These are phyloP conservation scores for Phalaenopsis aphrodite DNA, from an alignment of 106 monocot genomes.

Conservation along the genomic window DNA sequence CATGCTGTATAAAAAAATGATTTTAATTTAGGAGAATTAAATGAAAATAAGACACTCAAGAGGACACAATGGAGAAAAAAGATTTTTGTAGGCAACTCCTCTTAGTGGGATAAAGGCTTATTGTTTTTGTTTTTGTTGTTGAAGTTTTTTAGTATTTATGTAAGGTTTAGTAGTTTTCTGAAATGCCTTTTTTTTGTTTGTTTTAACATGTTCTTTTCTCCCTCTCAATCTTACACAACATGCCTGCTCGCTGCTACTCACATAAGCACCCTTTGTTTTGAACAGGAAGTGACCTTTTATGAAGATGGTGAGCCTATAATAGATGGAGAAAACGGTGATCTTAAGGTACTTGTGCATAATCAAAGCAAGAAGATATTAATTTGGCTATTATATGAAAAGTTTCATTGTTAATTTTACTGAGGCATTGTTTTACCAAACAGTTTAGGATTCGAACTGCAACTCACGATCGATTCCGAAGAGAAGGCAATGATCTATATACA, in stretches of 20 bases:
- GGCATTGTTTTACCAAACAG: constrained; percentile 30
- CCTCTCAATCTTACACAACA: neutral
- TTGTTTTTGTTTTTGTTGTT: too few relatives aligned
- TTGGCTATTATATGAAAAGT: neutral
- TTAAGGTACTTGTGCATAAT: constrained; percentile 46
- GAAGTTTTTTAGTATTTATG: too few relatives aligned
- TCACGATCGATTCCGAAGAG: constrained; percentile 78
- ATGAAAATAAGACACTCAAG: too few relatives aligned
- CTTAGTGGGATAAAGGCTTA: too few relatives aligned
- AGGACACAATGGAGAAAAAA: too few relatives aligned
- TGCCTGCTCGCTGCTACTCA: neutral
- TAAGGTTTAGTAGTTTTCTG: too few relatives aligned
- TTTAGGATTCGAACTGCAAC: constrained; percentile 82
- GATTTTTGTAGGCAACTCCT: too few relatives aligned
- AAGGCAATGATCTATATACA: constrained; percentile 81
- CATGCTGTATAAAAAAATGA: too few relatives aligned
- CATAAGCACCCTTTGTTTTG: neutral
- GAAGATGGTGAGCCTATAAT: constrained; percentile 93
- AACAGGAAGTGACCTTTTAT: constrained; percentile 80
- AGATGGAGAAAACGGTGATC: constrained; percentile 96
- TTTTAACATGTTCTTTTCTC: neutral
- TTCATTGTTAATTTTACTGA: constrained; percentile 4
- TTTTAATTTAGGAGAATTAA: too few relatives aligned
- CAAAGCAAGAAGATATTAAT: neutral
- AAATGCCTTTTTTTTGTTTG: neutral